These are phyloP conservation scores for Kwoniella pini DNA, from an alignment of 768 basidiomycete species.

Conservation along the genomic window DNA sequence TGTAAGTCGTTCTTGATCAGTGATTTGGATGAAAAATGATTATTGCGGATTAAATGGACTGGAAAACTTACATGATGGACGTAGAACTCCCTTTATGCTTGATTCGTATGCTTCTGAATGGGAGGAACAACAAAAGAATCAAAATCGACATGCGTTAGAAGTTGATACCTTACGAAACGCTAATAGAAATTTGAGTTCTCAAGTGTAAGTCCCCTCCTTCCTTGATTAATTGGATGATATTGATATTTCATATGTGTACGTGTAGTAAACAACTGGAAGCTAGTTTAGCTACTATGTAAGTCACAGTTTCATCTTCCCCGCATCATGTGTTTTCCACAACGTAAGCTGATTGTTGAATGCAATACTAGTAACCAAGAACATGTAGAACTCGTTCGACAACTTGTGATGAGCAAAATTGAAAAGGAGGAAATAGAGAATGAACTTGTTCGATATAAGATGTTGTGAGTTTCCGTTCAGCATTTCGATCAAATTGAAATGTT, in stretches of 20 bases:
- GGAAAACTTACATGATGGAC: no score
- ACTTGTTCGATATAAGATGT: constrained; percentile 87
- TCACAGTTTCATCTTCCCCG: not conserved
- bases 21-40: no score
- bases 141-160: constrained; percentile 79
- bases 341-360: no score
- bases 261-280: constrained; percentile 75
- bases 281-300: constrained; percentile 61
- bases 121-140: constrained; percentile 71
- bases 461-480: constrained; percentile 60
- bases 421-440: constrained; percentile 93
- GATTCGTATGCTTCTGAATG: constrained; percentile 88
- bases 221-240: not conserved
- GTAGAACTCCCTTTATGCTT: constrained; percentile 84
- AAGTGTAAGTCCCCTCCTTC: constrained; percentile 66
- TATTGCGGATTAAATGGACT: no score
- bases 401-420: constrained; percentile 81
- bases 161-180: constrained; percentile 77
- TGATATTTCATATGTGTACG: constrained; percentile 17
- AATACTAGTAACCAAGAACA: constrained; percentile 55
- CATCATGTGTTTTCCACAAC: no score
- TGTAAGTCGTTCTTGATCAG: no score
- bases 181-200: constrained; percentile 72
- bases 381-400: constrained; percentile 62
- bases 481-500: no score